Evolutionary conservation across 345 rosid species (phyloP).

Genomic region (Bretschneidera sinensis): DNA sequence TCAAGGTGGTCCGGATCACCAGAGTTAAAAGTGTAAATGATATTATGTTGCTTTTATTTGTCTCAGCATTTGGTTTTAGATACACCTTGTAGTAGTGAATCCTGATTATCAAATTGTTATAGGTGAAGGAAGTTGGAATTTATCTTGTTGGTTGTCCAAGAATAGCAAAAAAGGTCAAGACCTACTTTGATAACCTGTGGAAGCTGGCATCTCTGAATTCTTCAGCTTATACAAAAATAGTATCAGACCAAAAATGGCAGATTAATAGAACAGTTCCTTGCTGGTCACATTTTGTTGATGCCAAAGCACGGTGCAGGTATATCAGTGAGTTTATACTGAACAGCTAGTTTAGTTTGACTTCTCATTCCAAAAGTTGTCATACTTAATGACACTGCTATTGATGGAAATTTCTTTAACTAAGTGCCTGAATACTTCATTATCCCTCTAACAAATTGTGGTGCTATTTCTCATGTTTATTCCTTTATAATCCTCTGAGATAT

Average conservation of each 20-base stretch:
- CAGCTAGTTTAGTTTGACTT: neutral
- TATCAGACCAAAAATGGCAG: conserved; percentile 72
- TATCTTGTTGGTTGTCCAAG: conserved; percentile 66
- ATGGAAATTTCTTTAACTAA: neutral
- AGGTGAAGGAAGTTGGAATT: conserved; percentile 88
- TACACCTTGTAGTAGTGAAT: conserved; percentile 1
- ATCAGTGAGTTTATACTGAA: conserved; percentile 8
- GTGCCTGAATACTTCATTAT: neutral
- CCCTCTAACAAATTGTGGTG: neutral
- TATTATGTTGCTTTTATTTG: neutral
- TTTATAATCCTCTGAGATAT: too few species aligned
- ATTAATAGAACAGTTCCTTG: conserved; percentile 74
- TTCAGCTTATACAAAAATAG: conserved; percentile 39
- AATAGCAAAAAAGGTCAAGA: conserved; percentile 48
- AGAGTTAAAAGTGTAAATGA: too few species aligned
- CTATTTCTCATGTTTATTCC: neutral
- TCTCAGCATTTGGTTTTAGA: neutral
- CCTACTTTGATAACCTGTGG: conserved; percentile 68
- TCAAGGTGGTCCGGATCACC: neutral
- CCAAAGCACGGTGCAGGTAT: conserved; percentile 54
- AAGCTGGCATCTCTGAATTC: conserved; percentile 53
- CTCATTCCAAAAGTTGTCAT: neutral
- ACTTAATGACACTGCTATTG: neutral
- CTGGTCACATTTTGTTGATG: conserved; percentile 74
- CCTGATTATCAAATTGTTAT: conserved; percentile 10